Conservation (phyloP, 2,329 filamentous ascomycete genomes). For the Chlorencoelia australis region DNA sequence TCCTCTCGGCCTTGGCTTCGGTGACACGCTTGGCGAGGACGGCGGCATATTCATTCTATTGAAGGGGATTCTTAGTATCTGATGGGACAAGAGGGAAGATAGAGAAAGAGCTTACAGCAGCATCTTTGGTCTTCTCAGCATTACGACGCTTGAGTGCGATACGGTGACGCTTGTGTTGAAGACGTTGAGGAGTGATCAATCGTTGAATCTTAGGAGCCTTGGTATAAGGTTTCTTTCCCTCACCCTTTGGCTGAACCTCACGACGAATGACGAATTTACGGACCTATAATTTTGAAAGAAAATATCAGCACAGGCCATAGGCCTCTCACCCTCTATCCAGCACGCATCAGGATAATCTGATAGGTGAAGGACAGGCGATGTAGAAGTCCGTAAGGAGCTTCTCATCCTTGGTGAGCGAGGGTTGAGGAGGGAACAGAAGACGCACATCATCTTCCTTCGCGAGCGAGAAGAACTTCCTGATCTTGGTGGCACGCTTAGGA, state of each 20-base stretch:
- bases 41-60: constrained; percentile 90
- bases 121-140: constrained; percentile 95
- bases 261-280: constrained; percentile 99
- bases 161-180: constrained; percentile 99
- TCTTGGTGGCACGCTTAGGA: constrained; percentile 99
- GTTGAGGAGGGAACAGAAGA: constrained; percentile 31
- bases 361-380: constrained; percentile 54
- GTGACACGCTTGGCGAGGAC: constrained; percentile 93
- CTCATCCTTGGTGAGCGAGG: too few relatives aligned
- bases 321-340: constrained; percentile 48
- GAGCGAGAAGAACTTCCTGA: constrained; percentile 98
- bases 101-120: constrained; percentile 64
- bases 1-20: constrained; percentile 91
- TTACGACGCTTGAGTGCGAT: constrained; percentile 97
- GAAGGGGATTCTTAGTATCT: not conserved
- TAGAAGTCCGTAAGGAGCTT: too few relatives aligned
- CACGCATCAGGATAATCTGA: constrained; percentile 7
- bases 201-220: constrained; percentile 99
- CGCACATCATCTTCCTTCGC: constrained; percentile 99
- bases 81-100: not conserved
- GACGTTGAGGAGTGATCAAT: constrained; percentile 97
- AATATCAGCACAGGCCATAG: constrained; percentile 18
- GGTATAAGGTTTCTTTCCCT: constrained; percentile 97
- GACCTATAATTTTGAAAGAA: constrained; percentile 56
- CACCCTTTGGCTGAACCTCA: constrained; percentile 92